Conservation (phyloP, 2,329 filamentous ascomycete genomes). For the Zymoseptoria pseudotritici region DNA sequence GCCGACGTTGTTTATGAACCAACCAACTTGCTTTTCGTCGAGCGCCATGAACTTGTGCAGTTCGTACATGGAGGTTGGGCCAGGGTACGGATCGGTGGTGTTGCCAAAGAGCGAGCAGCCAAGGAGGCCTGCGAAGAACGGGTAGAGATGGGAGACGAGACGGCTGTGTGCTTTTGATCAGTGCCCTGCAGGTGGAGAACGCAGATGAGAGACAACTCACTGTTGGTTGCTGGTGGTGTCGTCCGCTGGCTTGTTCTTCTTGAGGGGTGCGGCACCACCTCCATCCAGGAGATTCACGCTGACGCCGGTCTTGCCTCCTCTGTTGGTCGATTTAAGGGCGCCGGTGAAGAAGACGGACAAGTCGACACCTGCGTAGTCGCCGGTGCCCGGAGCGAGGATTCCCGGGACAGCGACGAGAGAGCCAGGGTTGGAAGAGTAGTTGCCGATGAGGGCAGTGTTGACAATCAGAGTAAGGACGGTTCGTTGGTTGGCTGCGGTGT, state of each 20-base stretch:
- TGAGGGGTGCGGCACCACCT: slow-evolving; percentile 49
- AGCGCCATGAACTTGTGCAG: slow-evolving; percentile 54
- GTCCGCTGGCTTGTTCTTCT: slow-evolving; percentile 49
- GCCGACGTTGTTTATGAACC: slow-evolving; percentile 54
- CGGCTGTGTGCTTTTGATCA: slow-evolving; percentile 30
- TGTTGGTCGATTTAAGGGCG: slow-evolving; percentile 47
- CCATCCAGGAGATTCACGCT: slow-evolving; percentile 56
- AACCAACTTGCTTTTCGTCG: slow-evolving; percentile 44
- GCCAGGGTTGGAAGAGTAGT: slow-evolving; percentile 41
- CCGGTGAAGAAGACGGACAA: slow-evolving; percentile 56
- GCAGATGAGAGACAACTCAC: slow-evolving; percentile 30
- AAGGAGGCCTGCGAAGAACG: slow-evolving; percentile 53
- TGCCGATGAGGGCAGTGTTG: slow-evolving; percentile 57
- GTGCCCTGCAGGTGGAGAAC: not conserved
- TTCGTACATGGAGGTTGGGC: slow-evolving; percentile 42
- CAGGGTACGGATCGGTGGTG: slow-evolving; percentile 46
- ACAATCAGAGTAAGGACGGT: slow-evolving; percentile 51
- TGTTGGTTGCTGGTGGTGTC: slow-evolving; percentile 48
- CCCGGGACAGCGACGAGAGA: slow-evolving; percentile 43
- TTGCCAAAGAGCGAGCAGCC: slow-evolving; percentile 48
- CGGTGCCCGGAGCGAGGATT: slow-evolving; percentile 46
- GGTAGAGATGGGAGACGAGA: slow-evolving; percentile 55
- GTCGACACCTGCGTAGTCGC: slow-evolving; percentile 47
- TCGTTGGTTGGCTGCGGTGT: slow-evolving; percentile 52
- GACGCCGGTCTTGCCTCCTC: slow-evolving; percentile 38